Evolutionary conservation across 345 rosid species (phyloP).

Genomic region (Pelargonium nanum): DNA sequence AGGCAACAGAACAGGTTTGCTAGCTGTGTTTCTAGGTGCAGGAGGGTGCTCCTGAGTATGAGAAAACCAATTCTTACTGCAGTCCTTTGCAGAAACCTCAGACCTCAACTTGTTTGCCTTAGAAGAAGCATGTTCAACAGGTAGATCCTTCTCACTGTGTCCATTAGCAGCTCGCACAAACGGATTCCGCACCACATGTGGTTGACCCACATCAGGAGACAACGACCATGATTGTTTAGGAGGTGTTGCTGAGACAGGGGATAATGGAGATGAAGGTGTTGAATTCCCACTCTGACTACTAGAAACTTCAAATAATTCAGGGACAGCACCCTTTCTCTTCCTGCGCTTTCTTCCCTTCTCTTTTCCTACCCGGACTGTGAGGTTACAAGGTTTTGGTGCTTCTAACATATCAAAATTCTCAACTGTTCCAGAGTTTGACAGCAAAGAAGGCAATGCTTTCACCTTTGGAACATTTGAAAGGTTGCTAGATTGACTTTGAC

Average conservation of each 20-base stretch:
- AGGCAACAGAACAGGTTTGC: constrained; percentile 30
- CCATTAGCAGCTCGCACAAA: constrained; percentile 19
- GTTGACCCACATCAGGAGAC: constrained; percentile 23
- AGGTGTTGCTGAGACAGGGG: constrained; percentile 33
- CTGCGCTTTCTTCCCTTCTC: constrained; percentile 68
- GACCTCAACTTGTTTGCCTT: constrained; percentile 6
- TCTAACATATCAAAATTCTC: constrained; percentile 20
- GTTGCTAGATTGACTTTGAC: constrained; percentile 3
- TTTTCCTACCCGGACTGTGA: constrained; percentile 44
- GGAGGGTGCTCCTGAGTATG: constrained; percentile 13
- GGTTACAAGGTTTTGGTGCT: constrained; percentile 35
- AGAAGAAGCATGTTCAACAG: constrained; percentile 17
- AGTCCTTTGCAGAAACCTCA: constrained; percentile 1
- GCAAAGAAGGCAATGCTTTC: constrained; percentile 11
- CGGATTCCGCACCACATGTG: constrained; percentile 20
- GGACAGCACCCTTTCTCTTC: constrained; percentile 52
- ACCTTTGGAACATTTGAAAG: constrained; percentile 7
- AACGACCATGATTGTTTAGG: constrained; percentile 22
- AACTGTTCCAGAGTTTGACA: constrained; percentile 18
- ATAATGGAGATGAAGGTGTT: constrained; percentile 77
- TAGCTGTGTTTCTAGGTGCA: constrained; percentile 9
- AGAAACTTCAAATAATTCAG: constrained; percentile 46
- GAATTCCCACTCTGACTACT: constrained; percentile 92
- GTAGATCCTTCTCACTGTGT: constrained; percentile 14
- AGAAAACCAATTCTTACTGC: no score